phyloP scores from a whole-genome alignment of 208 protist species.

The Acanthamoeba royreba region DNA sequence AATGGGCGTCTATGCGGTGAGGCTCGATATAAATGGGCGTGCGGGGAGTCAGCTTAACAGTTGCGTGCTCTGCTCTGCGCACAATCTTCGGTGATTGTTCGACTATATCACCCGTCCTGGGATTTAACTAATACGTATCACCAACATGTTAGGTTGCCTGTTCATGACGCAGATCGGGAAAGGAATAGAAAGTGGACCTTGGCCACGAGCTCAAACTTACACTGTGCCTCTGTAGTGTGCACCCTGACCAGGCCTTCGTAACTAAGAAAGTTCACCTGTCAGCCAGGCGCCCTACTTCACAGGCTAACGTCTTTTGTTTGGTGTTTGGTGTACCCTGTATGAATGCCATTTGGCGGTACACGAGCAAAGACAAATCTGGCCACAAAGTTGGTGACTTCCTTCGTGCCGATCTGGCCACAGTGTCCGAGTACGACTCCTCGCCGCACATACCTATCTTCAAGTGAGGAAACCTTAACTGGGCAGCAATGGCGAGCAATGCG shows the following conservation, averaged over 20 bases:
- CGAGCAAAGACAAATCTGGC: background rate
- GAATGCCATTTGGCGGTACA: background rate
- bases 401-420: background rate
- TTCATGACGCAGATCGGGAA: background rate
- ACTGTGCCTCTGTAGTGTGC: too few species aligned
- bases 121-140: background rate
- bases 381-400: background rate
- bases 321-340: too few species aligned
- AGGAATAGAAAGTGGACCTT: too few species aligned
- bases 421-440: background rate
- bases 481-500: too few species aligned
- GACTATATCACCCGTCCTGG: background rate
- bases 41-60: background rate
- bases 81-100: background rate
- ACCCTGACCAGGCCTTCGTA: too few species aligned
- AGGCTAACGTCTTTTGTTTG: too few species aligned
- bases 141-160: background rate
- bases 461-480: too few species aligned
- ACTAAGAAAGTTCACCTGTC: too few species aligned
- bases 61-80: background rate
- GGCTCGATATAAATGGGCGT: background rate
- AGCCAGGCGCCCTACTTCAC: too few species aligned
- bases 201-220: too few species aligned
- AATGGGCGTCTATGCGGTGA: background rate
- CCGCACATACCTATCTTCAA: background rate